phyloP scores from a whole-genome alignment of 2,329 filamentous ascomycete species.

The Myriosclerotinia duriaeana region DNA sequence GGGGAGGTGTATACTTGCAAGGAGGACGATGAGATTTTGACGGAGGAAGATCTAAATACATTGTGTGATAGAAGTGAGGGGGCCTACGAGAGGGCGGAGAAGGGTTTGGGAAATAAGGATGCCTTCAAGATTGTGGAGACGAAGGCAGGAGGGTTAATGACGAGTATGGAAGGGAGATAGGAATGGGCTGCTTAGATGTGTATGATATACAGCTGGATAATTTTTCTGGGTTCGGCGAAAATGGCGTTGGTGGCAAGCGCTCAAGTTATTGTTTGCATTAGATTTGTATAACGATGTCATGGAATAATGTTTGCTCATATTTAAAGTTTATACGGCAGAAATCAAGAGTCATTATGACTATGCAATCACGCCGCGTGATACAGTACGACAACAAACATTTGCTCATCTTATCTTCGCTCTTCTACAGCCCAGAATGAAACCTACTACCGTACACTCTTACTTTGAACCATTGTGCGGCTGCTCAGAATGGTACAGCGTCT shows the following conservation, averaged over 20 bases:
- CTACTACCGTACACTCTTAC: background rate
- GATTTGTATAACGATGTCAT: slow-evolving; percentile 5
- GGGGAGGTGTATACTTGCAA: slow-evolving; percentile 63
- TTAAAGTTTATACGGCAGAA: background rate
- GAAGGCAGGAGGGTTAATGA: slow-evolving; percentile 48
- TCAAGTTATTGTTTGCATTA: slow-evolving; percentile 1
- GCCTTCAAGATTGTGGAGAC: slow-evolving; percentile 80
- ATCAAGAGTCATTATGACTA: background rate
- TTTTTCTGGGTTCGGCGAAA: background rate
- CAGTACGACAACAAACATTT: background rate
- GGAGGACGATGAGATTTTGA: slow-evolving; percentile 66
- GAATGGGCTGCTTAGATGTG: background rate
- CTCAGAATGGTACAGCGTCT: background rate
- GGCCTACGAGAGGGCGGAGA: slow-evolving; percentile 70
- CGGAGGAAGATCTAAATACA: slow-evolving; percentile 71
- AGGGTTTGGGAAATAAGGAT: slow-evolving; percentile 70
- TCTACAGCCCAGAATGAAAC: background rate
- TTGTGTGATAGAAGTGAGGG: slow-evolving; percentile 70
- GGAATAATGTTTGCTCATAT: slow-evolving; percentile 8
- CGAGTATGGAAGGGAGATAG: slow-evolving; percentile 30
- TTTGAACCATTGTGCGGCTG: background rate
- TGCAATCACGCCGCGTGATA: background rate
- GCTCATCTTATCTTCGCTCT: background rate
- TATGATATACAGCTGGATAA: background rate
- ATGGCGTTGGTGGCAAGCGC: slow-evolving; percentile 4